Evolutionary conservation across 2,329 filamentous ascomycete genomes (phyloP), one percentile per base, ranked within the genome.

Genomic region (Trichoderma cornu-damae): DNA sequence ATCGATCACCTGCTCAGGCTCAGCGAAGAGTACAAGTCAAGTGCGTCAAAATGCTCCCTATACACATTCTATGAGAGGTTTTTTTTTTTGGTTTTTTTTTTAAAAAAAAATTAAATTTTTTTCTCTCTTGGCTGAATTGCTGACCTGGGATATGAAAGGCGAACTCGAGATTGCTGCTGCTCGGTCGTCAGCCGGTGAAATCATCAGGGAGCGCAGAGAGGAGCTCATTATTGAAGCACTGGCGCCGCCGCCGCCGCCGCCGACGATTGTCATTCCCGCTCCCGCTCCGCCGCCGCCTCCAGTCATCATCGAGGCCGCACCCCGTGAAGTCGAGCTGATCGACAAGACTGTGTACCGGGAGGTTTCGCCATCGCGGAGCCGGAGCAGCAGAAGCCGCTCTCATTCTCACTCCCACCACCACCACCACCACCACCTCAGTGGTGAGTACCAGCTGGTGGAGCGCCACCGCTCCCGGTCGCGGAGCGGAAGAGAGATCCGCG

Each of bases 1-100:
- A 96, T 96, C 61, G 91, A 96, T 64, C 88, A 95, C 66, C 79
- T 96, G 43, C 88, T 96, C 65, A 87, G 84, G 66, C 77, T 91
- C 49, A 95, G 90, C 71, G 88, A 91, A 66, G 84, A 87, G 30
- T 91, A 90, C 72, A 85, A 81, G 68, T 80, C 81, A 67, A 77
- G 80, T 82, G 65, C 67, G 77, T 66, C 11, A 5, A 24, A 18
- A 48, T 32, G n/a, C 4, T n/a, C 0, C 61, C 64, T 61, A 14
- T 59, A 63, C 16, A 4, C 40, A 58, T 54, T 55, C 61, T 63
- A 54, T 12, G 1, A n/a, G 4, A 61, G 28, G 11, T 62, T n/a
- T n/a, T n/a, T n/a, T n/a, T n/a, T n/a, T n/a, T n/a, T n/a, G n/a
- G n/a, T n/a, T n/a, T n/a, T n/a, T n/a, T n/a, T n/a, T n/a, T n/a